A percentile compares a stretch with the other conserved stretches of the same genome.
phyloP scores from a whole-genome alignment of 306 rosid genomes.

The Inga leiocalycina region DNA sequence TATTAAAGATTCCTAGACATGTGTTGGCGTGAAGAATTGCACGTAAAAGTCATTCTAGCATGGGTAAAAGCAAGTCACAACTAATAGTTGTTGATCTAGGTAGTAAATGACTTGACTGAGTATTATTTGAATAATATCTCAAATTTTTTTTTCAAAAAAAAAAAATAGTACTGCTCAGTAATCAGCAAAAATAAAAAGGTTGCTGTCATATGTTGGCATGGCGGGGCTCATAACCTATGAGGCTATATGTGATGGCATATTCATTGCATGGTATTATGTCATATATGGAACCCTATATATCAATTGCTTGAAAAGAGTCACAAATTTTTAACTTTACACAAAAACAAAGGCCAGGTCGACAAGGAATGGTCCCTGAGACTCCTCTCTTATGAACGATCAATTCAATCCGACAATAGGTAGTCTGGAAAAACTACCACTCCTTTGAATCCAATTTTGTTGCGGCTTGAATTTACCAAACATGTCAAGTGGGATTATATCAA shows the following conservation, averaged over 20 bases:
- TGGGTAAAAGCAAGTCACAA: not conserved
- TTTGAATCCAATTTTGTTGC: not conserved
- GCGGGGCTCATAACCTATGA: constrained; percentile 33
- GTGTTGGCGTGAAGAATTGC: not conserved
- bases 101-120: not conserved
- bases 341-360: constrained; percentile 18
- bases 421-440: not conserved
- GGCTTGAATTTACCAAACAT: not conserved
- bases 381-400: not conserved
- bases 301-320: not conserved
- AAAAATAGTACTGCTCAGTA: not conserved
- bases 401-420: not conserved
- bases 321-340: not conserved
- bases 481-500: not conserved
- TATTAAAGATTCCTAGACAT: not conserved
- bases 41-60: not conserved
- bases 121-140: not conserved
- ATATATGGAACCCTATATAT: constrained; percentile 33
- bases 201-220: constrained; percentile 25
- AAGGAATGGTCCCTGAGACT: constrained; percentile 22
- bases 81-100: not conserved
- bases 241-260: constrained; percentile 36
- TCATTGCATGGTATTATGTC: constrained; percentile 31
- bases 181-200: not conserved
- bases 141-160: too few species aligned